phyloP scores from a whole-genome alignment of 2,329 filamentous ascomycete genomes.

The Fusarium liriodendri region DNA sequence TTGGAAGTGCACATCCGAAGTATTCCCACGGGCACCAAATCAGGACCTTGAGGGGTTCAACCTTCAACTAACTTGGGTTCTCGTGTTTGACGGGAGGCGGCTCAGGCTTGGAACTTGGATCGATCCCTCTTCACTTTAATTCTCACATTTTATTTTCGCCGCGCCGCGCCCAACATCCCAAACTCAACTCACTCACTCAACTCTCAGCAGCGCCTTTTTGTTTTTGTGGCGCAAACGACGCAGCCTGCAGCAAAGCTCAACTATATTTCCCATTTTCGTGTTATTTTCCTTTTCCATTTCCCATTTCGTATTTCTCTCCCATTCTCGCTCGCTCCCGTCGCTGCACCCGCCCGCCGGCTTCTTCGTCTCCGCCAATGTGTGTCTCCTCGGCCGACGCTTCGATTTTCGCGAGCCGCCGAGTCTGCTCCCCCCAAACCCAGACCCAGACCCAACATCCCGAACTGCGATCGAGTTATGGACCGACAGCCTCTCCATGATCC shows the following conservation, averaged over 20 bases:
- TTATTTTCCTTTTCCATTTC: neutral
- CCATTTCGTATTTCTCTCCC: neutral
- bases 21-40: conserved; percentile 29
- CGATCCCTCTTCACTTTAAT: neutral
- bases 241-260: conserved; percentile 10
- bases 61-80: neutral
- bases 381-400: conserved; percentile 49
- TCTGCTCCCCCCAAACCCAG: conserved; percentile 42
- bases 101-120: neutral
- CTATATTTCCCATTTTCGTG: conserved; percentile 9
- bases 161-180: neutral
- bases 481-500: conserved; percentile 46
- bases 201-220: conserved; percentile 6
- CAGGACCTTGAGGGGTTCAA: conserved; percentile 7
- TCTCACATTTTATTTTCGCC: neutral
- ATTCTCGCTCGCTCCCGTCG: neutral
- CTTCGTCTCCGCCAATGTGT: conserved; percentile 50
- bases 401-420: conserved; percentile 53
- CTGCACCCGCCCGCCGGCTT: neutral
- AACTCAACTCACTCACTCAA: neutral
- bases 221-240: conserved; percentile 29
- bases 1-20: conserved; percentile 19
- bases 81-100: conserved; percentile 2
- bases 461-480: conserved; percentile 49
- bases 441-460: conserved; percentile 35